phyloP scores from a whole-genome alignment of 2,329 filamentous ascomycete genomes.

The Pseudogymnoascus sp. region DNA sequence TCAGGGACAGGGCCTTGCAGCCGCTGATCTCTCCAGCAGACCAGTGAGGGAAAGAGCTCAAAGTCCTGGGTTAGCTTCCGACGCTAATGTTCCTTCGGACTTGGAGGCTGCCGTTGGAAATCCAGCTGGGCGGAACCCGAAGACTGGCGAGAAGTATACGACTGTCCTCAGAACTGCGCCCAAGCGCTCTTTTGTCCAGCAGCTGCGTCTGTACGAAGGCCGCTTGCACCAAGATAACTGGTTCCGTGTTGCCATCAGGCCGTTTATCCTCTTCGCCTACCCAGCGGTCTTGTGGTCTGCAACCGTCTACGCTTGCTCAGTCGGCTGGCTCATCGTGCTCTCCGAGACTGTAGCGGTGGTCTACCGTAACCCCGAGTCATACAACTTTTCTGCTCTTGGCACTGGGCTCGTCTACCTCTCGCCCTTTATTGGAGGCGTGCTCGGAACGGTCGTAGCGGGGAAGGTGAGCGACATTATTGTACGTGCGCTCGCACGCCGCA shows the following conservation, averaged over 20 bases:
- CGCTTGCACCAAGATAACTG: constrained; percentile 70
- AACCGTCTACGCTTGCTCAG: constrained; percentile 73
- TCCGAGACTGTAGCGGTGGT: constrained; percentile 79
- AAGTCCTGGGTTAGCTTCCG: not conserved
- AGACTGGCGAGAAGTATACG: constrained; percentile 35
- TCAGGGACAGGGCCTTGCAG: not conserved
- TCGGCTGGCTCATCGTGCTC: constrained; percentile 92
- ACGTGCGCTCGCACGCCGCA: constrained; percentile 68
- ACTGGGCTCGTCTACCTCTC: constrained; percentile 83
- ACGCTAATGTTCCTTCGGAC: not conserved
- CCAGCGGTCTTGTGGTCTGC: constrained; percentile 85
- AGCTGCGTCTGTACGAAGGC: constrained; percentile 69
- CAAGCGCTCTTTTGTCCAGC: constrained; percentile 61
- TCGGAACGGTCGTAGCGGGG: constrained; percentile 87
- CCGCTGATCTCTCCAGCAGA: not conserved
- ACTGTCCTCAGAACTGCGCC: constrained; percentile 58
- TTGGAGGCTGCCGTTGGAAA: not conserved
- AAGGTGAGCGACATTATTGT: constrained; percentile 81
- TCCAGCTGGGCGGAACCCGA: not conserved
- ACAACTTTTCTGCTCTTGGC: constrained; percentile 73
- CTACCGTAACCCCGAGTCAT: constrained; percentile 58
- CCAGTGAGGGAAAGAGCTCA: not conserved
- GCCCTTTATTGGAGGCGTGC: constrained; percentile 77
- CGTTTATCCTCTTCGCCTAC: constrained; percentile 80
- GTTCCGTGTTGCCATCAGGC: constrained; percentile 66